Base-by-base conservation (phyloP, 2,329 filamentous ascomycete species). In the Davidsoniella eucalypti region DNA sequence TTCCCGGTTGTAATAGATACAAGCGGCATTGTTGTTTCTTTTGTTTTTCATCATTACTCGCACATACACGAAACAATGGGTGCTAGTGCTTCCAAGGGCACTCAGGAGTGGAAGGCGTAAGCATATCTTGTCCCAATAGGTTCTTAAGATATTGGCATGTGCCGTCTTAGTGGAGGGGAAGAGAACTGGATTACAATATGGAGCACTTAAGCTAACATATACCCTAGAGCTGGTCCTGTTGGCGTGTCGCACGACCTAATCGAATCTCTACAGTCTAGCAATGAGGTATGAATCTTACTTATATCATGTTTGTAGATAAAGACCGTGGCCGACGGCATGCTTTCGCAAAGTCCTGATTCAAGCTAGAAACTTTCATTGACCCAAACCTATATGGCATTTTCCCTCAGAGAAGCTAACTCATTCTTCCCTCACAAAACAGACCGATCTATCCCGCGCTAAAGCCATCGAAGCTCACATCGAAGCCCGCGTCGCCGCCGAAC, bases 381-480 rank as follows among this genome's bases (percentile, higher is more conserved):
- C 18, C 7, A 7, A 12, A 5, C 2, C 3, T 18, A 40, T 17
- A n/a, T 26, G 25, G 23, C n/a, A 10, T 26, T 17, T 7, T 17
- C 5, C 5, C 26, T 3, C 26, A 33, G 26, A 33, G 10, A 33
- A 12, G 10, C 26, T 33, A 33, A 33, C 2, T 5, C 21, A 21
- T 21, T 33, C 26, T 33, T 33, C 40, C 14, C 18, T 14, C 29
- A 9, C 44, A 10, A 16, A 36, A 53, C 63, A 96, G 90, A 90
- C 84, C 67, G 88, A 96, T 69, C 79, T 81, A 54, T 88, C 87
- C 56, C 87, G 90, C 63, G 75, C 82, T 60, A 85, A 85, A 67
- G 72, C 81, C 61, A 70, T 87, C 64, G 90, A 96, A 69, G 78
- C 92, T 56, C 82, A 90, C 60, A 81, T 94, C 65, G 88, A 95